These are phyloP conservation scores for Candida caryicola DNA, from an alignment of 805 yeast species.

Conservation along the genomic window DNA sequence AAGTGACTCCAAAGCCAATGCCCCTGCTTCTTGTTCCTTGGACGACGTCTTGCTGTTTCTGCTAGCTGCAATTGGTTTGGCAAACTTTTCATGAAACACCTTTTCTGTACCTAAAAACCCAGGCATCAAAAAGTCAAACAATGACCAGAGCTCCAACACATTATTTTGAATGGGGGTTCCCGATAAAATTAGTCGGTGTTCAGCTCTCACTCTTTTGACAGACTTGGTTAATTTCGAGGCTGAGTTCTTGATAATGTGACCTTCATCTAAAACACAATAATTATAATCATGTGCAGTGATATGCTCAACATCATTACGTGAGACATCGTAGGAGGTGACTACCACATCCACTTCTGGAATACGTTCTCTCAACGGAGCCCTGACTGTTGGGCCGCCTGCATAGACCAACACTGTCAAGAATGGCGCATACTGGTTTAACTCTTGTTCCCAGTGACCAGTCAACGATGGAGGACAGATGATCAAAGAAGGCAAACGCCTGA, in stretches of 20 bases:
- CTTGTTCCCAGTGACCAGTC: slow-evolving; percentile 99
- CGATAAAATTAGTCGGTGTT: slow-evolving; percentile 85
- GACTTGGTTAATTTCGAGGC: slow-evolving; percentile 84
- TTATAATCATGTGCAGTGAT: slow-evolving; percentile 67
- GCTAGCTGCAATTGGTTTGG: slow-evolving; percentile 96
- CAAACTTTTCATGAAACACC: slow-evolving; percentile 88
- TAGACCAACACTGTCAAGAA: slow-evolving; percentile 78
- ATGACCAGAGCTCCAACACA: slow-evolving; percentile 94
- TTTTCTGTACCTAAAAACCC: slow-evolving; percentile 96
- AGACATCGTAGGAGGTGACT: slow-evolving; percentile 94
- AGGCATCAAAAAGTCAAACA: slow-evolving; percentile 97
- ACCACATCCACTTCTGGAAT: slow-evolving; percentile 71
- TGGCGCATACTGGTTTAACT: slow-evolving; percentile 85
- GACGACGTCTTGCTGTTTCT: slow-evolving; percentile 84
- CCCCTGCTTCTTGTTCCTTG: slow-evolving; percentile 96
- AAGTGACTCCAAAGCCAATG: slow-evolving; percentile 89
- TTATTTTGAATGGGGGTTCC: slow-evolving; percentile 99
- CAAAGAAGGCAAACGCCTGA: slow-evolving; percentile 74
- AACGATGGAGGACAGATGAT: slow-evolving; percentile 95
- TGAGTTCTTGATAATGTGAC: slow-evolving; percentile 94
- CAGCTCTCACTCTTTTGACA: slow-evolving; percentile 78
- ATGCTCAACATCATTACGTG: slow-evolving; percentile 80
- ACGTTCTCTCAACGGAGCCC: slow-evolving; percentile 54
- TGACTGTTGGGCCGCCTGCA: slow-evolving; percentile 85
- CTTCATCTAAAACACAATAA: slow-evolving; percentile 95